Percentiles rank a stretch among this genome's conserved stretches.
Evolutionary conservation across 108 stramenopile species (phyloP).

Genomic region (Fragilaria crotonensis): DNA sequence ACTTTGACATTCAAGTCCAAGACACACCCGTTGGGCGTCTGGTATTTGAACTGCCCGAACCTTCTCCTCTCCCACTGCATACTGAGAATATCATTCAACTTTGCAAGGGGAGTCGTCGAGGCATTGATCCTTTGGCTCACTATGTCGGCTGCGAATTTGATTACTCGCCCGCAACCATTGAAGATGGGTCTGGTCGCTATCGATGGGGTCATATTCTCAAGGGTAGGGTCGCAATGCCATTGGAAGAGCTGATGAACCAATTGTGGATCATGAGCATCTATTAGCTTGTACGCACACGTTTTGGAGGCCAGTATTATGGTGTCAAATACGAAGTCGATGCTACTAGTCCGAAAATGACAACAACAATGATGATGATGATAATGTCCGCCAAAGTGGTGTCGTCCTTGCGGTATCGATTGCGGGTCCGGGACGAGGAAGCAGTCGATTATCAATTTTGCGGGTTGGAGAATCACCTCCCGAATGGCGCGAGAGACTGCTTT

Average conservation of each 20-base stretch:
- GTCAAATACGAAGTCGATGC: slow-evolving; percentile 17
- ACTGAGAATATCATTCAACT: slow-evolving; percentile 48
- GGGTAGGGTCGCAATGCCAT: slow-evolving; percentile 52
- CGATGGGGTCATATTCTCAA: slow-evolving; percentile 50
- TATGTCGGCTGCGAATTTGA: slow-evolving; percentile 54
- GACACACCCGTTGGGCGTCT: slow-evolving; percentile 38
- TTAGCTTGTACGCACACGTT: slow-evolving; percentile 25
- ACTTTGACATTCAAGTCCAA: slow-evolving; percentile 45
- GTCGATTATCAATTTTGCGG: slow-evolving; percentile 52
- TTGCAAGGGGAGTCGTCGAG: slow-evolving; percentile 20
- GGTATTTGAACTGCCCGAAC: slow-evolving; percentile 36
- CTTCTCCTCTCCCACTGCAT: slow-evolving; percentile 47
- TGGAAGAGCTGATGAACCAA: slow-evolving; percentile 30
- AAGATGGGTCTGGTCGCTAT: slow-evolving; percentile 40
- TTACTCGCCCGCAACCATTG: slow-evolving; percentile 34
- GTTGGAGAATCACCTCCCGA: slow-evolving; percentile 62
- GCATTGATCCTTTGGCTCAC: slow-evolving; percentile 43
- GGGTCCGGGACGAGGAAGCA: slow-evolving; percentile 39
- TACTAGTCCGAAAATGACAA: slow-evolving; percentile 20
- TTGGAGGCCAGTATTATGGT: slow-evolving; percentile 66
- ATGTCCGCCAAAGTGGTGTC: slow-evolving; percentile 29
- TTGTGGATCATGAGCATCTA: slow-evolving; percentile 33
- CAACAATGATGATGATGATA: slow-evolving; percentile 9
- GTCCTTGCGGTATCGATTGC: slow-evolving; percentile 52
- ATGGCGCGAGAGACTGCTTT: slow-evolving; percentile 54